A percentile compares a stretch with the other conserved stretches of the same genome.
Conservation (phyloP, 352 stramenopile species). For the Aphanomyces invadans region DNA sequence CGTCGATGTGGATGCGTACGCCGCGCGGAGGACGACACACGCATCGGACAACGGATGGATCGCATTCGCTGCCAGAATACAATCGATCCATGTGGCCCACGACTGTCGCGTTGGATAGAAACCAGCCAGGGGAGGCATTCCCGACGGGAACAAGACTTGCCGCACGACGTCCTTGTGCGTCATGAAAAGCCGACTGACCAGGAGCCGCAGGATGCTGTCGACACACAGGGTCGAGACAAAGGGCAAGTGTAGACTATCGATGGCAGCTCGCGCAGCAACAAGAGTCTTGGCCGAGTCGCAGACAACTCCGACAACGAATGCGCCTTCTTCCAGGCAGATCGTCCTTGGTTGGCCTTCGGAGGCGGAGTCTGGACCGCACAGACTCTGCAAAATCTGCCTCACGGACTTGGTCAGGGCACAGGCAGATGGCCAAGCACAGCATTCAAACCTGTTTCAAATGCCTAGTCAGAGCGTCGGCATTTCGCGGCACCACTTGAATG, state of each 20-base stretch:
- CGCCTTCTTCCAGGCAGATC: no score
- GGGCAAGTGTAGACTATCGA: neutral
- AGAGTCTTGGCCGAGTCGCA: neutral
- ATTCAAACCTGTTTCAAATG: neutral
- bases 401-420: no score
- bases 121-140: neutral
- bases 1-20: neutral
- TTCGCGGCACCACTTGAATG: neutral
- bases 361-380: no score
- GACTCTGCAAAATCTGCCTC: no score
- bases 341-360: no score
- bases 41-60: neutral
- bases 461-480: neutral
- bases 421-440: no score
- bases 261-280: neutral
- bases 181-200: neutral
- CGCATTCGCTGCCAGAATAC: neutral
- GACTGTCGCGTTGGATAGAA: neutral
- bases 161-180: neutral
- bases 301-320: constrained; percentile 9
- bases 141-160: neutral
- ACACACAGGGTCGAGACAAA: neutral
- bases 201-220: neutral
- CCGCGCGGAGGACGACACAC: neutral
- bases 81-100: neutral